phyloP scores from a whole-genome alignment of 1,284 basidiomycete species.

The Cryptococcus depauperatus region DNA sequence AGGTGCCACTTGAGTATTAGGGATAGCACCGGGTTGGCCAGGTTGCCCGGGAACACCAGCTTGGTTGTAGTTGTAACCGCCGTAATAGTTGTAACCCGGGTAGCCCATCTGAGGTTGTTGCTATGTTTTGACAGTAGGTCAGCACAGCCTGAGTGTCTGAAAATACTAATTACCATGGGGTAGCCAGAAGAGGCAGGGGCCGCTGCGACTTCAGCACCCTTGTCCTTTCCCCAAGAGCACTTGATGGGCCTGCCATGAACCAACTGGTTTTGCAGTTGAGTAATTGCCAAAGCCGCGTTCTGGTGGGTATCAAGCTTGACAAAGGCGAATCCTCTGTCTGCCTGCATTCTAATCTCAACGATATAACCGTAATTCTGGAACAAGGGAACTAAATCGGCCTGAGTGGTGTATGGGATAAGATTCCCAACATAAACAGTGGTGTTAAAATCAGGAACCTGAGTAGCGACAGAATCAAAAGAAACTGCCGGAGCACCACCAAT shows the following conservation, averaged over 20 bases:
- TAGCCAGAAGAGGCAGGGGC: conserved; percentile 9
- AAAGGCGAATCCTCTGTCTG: conserved; percentile 95
- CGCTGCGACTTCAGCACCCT: conserved; percentile 37
- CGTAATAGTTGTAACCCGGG: conserved; percentile 36
- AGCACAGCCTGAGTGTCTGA: not conserved
- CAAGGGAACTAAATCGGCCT: conserved; percentile 88
- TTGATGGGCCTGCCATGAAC: conserved; percentile 93
- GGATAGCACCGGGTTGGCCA: conserved; percentile 18
- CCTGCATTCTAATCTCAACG: conserved; percentile 96
- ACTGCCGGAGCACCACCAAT: conserved; percentile 57
- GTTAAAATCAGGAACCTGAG: conserved; percentile 84
- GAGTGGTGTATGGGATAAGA: conserved; percentile 88
- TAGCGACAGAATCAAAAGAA: conserved; percentile 76
- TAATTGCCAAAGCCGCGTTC: conserved; percentile 93
- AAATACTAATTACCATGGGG: no score
- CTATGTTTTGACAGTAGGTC: conserved; percentile 5
- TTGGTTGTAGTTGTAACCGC: conserved; percentile 35
- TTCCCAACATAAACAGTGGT: conserved; percentile 97
- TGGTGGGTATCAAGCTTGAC: conserved; percentile 97
- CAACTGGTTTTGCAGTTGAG: conserved; percentile 87
- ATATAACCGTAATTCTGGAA: conserved; percentile 93
- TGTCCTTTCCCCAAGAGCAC: conserved; percentile 97
- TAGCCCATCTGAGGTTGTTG: conserved; percentile 24
- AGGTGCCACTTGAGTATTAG: conserved; percentile 3
- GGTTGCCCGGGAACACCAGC: conserved; percentile 37